Evolutionary conservation across 202 grass and related monocot species (phyloP).

Genomic region (Eragrostis tef): DNA sequence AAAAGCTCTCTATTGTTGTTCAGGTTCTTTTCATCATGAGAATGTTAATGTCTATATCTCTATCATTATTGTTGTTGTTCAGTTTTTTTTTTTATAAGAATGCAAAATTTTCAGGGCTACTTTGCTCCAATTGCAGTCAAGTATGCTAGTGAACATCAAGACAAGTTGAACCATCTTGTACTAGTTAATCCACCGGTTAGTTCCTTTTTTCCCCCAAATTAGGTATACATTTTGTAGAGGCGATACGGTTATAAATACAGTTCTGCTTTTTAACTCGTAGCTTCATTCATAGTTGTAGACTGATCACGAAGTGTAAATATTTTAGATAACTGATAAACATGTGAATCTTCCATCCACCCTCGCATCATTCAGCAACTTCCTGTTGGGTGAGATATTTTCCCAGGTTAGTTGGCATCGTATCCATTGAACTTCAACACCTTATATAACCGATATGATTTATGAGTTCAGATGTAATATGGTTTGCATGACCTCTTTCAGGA

Average conservation of each 20-base stretch:
- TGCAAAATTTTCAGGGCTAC: constrained; percentile 69
- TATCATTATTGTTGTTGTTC: too few species aligned
- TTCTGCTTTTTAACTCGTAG: neutral
- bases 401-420: constrained; percentile 67
- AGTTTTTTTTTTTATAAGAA: constrained; percentile 31
- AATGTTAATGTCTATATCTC: constrained; percentile 38
- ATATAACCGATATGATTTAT: neutral
- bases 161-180: constrained; percentile 87
- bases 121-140: constrained; percentile 82
- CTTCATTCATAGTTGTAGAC: constrained; percentile 19
- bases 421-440: constrained; percentile 14
- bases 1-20: constrained; percentile 88
- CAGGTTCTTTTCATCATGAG: constrained; percentile 62
- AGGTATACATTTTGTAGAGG: constrained; percentile 10
- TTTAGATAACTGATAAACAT: constrained; percentile 80
- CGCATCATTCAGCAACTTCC: constrained; percentile 86
- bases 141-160: constrained; percentile 79
- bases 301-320: constrained; percentile 31
- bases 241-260: neutral
- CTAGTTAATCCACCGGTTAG: constrained; percentile 93
- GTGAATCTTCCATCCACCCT: constrained; percentile 76
- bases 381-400: constrained; percentile 89
- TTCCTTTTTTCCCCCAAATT: neutral
- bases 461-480: constrained; percentile 7
- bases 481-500: constrained; percentile 57